A percentile compares a stretch with the other conserved stretches of the same genome.
Conservation (phyloP, 371 early-diverging fungal genomes). For the Umbelopsis sp. region DNA sequence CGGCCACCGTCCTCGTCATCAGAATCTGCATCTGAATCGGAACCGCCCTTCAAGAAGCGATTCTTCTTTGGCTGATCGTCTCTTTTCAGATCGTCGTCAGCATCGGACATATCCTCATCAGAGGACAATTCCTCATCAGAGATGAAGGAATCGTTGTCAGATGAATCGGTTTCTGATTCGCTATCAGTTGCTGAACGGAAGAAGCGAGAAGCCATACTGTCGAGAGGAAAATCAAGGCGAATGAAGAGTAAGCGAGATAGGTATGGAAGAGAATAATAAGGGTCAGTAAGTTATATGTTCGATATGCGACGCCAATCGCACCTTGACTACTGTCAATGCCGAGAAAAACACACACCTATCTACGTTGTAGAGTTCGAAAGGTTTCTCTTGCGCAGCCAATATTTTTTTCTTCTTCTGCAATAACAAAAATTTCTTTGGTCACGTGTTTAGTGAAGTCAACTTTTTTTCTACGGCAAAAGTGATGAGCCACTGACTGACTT, state of each 20-base stretch:
- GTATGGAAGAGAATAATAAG: not conserved
- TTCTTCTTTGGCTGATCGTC: slow-evolving; percentile 41
- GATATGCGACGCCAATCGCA: not conserved
- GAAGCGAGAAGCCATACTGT: slow-evolving; percentile 47
- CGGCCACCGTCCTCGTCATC: slow-evolving; percentile 68
- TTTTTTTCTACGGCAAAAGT: not conserved
- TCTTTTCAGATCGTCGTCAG: slow-evolving; percentile 45
- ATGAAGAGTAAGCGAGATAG: not conserved
- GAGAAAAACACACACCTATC: not conserved
- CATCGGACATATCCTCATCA: slow-evolving; percentile 48
- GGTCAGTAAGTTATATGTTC: not conserved
- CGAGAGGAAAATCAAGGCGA: not conserved
- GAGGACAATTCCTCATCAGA: slow-evolving; percentile 60
- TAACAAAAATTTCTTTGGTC: slow-evolving; percentile 16
- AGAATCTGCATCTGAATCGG: slow-evolving; percentile 61
- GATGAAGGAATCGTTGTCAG: slow-evolving; percentile 62
- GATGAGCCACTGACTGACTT: too few relatives aligned
- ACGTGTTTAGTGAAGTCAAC: not conserved
- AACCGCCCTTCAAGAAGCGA: slow-evolving; percentile 50
- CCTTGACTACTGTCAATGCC: not conserved
- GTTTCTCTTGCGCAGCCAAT: slow-evolving; percentile 10
- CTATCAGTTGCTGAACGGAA: slow-evolving; percentile 65
- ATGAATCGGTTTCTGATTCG: slow-evolving; percentile 58
- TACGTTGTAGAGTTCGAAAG: slow-evolving; percentile 15
- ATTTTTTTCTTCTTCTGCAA: slow-evolving; percentile 10